phyloP scores from a whole-genome alignment of 2,329 filamentous ascomycete species.

The Boeremia exigua region DNA sequence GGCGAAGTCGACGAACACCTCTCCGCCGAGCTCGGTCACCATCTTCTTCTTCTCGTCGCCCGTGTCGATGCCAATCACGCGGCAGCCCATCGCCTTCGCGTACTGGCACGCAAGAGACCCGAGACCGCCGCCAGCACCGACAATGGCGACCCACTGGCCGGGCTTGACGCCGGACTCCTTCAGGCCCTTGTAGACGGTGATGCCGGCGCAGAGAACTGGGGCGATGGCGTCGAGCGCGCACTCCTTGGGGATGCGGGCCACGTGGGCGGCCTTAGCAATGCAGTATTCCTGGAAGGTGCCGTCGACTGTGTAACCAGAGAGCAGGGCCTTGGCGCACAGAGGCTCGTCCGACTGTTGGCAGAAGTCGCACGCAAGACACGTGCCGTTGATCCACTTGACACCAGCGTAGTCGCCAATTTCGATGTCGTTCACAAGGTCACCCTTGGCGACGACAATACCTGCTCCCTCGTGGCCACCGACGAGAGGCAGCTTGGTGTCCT shows the following conservation, averaged over 20 bases:
- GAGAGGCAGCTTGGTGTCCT: conserved; percentile 77
- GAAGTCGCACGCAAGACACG: conserved; percentile 82
- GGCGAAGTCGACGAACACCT: conserved; percentile 79
- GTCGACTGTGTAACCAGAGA: conserved; percentile 93
- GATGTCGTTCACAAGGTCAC: conserved; percentile 77
- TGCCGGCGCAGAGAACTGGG: conserved; percentile 82
- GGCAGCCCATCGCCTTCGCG: conserved; percentile 86
- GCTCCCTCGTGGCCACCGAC: conserved; percentile 83
- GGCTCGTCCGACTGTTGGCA: conserved; percentile 83
- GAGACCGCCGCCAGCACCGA: conserved; percentile 84
- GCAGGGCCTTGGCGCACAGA: conserved; percentile 74
- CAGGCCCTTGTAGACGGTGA: conserved; percentile 90
- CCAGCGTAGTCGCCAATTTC: conserved; percentile 82
- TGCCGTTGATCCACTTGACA: conserved; percentile 90
- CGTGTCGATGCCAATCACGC: conserved; percentile 80
- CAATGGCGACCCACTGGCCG: conserved; percentile 81
- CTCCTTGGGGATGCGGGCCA: conserved; percentile 80
- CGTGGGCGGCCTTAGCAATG: conserved; percentile 84
- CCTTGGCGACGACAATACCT: conserved; percentile 80
- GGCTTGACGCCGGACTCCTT: conserved; percentile 80
- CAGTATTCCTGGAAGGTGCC: conserved; percentile 93
- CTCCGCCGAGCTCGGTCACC: conserved; percentile 72
- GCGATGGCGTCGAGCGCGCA: conserved; percentile 77
- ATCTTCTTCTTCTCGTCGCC: conserved; percentile 81
- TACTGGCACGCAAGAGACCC: conserved; percentile 84